Evolutionary conservation across 2,329 filamentous ascomycete species (phyloP), one percentile per base, ranked within the genome.

Genomic region (Fusarium verticillioides): DNA sequence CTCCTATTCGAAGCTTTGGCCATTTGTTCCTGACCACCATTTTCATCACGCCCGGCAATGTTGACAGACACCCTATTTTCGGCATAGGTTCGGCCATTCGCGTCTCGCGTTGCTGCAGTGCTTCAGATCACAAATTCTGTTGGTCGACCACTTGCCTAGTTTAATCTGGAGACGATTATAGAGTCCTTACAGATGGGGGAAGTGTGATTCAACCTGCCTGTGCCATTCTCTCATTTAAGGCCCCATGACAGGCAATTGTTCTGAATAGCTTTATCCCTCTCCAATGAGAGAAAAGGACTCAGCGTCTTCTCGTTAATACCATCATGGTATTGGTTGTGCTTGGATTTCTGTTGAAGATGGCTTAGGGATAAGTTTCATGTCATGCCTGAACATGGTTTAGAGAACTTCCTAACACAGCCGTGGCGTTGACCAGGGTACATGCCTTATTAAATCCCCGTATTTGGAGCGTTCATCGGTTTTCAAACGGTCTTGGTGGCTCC

Each of bases 401-500:
- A 58, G 26, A 65, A 52, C 50, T 40, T 60, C 23, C 39, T 42
- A 57, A 56, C 46, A 34, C 28, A 66, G 67, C 30, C 36, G 58
- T 73, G 59, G 71, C 67, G 52, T 66, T 65, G 36, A 49, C 46
- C 23, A 69, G 47, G 49, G 23, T 46, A 46, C 53, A 60, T 49
- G 63, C 52, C 67, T 53, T 69, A 56, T 37, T 42, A 60, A 56
- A 50, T 30, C 59, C 40, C 42, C 53, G 54, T 49, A 43, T 56
- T 37, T 37, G 62, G 44, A 28, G 42, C 46, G 60, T 43, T 74
- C 72, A 75, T 70, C 72, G 68, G 44, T 62, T 74, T 56, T 67
- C 69, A 12, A 69, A 64, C 54, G 70, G 70, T 34, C 65, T 78
- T 42, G 58, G 65, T 58, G 70, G 77, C 43, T 76, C 73, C 30